Evolutionary conservation across 2,329 filamentous ascomycete species (phyloP), one percentile per base, ranked within the genome.

Genomic region (Alternaria hordeiaustralica): DNA sequence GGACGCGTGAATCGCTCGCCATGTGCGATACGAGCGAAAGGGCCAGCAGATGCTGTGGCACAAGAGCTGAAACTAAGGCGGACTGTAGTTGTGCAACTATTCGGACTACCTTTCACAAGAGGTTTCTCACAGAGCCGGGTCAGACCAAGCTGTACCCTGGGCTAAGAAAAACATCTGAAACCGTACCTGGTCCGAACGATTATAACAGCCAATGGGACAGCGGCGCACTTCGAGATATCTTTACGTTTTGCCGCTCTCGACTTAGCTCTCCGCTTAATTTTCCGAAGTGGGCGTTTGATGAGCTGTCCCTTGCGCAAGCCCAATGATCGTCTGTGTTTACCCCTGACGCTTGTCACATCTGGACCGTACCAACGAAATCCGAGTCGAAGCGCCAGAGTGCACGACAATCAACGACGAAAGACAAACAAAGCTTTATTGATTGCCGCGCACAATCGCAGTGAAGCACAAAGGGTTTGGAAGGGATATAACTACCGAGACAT

Each of bases 401-500:
- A 36, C 55, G 44, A 51, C 58, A 51, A 41, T 51, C 23, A 47
- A 60, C 55, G 44, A 51, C 58, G 46, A 25, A 55, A 47, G 58
- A 59, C 53, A 44, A 20, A 55, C 56, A 45, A 45, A 44, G 44
- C 25, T 15, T 36, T 44, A 55, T 21, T 63, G 47, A 47, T 61
- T 64, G 55, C 54, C 53, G 58, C 44, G 44, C 41, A 57, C 33
- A 28, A 28, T 58, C 23, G 21, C 25, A 36, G 33, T 53, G 49
- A 53, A 53, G 49, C 49, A 53, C 49, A 23, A 53, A 25, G 49
- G 23, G 49, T 36, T 41, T 33, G 36, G 58, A 41, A 36, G 51
- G 13, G 71, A 87, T 80, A 75, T 86, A 86, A 81, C 86, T 81
- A 70, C 76, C 74, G 43, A 44, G n/a, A 72, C 65, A 69, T 43